Conservation (phyloP, 1,284 basidiomycete species). For the Cryptococcus wingfieldii region DNA sequence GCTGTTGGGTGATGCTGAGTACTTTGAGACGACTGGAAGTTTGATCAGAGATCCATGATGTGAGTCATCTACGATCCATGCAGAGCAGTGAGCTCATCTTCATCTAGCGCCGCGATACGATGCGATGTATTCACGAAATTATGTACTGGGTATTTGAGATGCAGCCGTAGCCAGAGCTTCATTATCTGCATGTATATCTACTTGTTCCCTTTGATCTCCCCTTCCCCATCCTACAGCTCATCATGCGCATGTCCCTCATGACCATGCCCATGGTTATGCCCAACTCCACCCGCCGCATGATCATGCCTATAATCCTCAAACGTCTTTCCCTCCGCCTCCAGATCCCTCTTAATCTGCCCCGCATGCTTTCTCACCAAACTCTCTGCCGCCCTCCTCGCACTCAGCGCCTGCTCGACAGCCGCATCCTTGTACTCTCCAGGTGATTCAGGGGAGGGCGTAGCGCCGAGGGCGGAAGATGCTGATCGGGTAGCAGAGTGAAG, state of each 20-base stretch:
- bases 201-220: not conserved
- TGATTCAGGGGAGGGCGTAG: constrained; percentile 19
- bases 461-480: constrained; percentile 11
- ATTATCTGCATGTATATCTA: not conserved
- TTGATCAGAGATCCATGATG: not conserved
- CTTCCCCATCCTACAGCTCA: constrained; percentile 2
- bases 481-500: constrained; percentile 18
- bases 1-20: too few relatives aligned
- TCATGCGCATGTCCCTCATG: constrained; percentile 3
- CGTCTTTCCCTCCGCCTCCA: constrained; percentile 9
- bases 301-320: constrained; percentile 7
- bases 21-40: not conserved
- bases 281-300: not conserved
- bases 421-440: constrained; percentile 13
- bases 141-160: too few relatives aligned
- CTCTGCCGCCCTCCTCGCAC: constrained; percentile 11
- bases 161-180: too few relatives aligned
- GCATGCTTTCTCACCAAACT: constrained; percentile 14
- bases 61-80: not conserved
- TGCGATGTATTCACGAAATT: too few relatives aligned
- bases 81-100: too few relatives aligned
- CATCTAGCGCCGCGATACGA: too few relatives aligned
- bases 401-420: constrained; percentile 2
- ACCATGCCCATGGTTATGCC: constrained; percentile 11
- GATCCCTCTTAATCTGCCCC: constrained; percentile 10